Evolutionary conservation across 805 yeast genomes (phyloP), one percentile per base, ranked within the genome.

Genomic region (Saturnispora halmiae): DNA sequence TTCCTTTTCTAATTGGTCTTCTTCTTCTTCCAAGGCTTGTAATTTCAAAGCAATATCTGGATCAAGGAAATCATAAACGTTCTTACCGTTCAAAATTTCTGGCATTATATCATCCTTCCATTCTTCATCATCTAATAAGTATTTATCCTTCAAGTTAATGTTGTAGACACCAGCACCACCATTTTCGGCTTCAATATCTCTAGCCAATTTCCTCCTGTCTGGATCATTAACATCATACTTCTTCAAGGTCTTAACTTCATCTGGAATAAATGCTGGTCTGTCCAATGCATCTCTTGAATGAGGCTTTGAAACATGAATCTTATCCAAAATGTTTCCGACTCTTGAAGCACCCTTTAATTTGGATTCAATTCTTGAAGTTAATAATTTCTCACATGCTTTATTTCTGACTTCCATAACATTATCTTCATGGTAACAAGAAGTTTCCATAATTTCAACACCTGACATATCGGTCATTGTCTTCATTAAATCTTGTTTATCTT

Each of bases 131-230:
- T 90, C 98, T 52, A 92, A 70, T 47, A 92, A 52, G 64, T 94
- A 92, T 56, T 80, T 82, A 58, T 90, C 97, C 61, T 87, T 85
- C 66, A 92, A 71, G 67, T 92, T 87, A 59, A 92, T 76, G 67
- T 87, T 92, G 72, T 67, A 92, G 27, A 92, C 98, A 72, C 98
- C 98, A 33, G 98, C 96, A 60, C 98, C 98, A 59, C 98, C 98
- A 55, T 92, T 85, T 60, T 82, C 96, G 37, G 73, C 81, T 67
- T 92, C 98, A 47, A 87, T 70, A 59, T 92, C 97, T 56, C 85
- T 75, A 30, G 94, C 87, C 55, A 92, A 73, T 51, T 56, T 70
- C 59, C 87, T 75, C 62, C 95, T 78, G 56, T 82, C 72, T 49
- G 95, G 92, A 64, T 86, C 96, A 51, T 72, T 72, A 18, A 70